Base-by-base conservation (phyloP, 2,329 filamentous ascomycete species). In the Colletotrichum melonis region DNA sequence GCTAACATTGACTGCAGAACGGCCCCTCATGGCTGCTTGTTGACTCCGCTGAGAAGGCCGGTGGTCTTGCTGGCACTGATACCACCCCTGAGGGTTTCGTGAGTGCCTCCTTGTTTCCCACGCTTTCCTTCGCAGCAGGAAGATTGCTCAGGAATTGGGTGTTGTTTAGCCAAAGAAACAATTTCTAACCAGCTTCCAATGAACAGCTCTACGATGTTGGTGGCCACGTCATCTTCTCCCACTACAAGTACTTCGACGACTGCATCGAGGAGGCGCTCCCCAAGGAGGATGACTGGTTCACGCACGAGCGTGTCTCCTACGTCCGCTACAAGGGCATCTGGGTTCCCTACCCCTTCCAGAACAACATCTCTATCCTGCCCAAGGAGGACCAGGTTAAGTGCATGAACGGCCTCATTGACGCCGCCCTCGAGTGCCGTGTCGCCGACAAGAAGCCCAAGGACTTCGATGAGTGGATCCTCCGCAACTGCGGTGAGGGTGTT, bases 211-310 rank as follows among this genome's bases (percentile, higher is more conserved):
- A 98, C 90, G 97, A 99, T 86, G 97, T 99, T 79, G 95, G 95
- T 83, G 95, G 95, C 79, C 95, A 98, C 86, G 95, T 98, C 86
- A 98, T 98, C 87, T 98, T 98, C 91, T 98, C 95, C 79, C 95
- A 98, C 91, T 99, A 99, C 93, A 98, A 98, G 88, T 99, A 99
- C 92, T 99, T 99, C 84, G 97, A 99, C 87, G 97, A 99, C 89
- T 97, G 94, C 88, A 93, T 99, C 82, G 91, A 98, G 84, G 97
- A 99, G 89, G 97, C 97, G 66, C 92, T 99, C 55, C 97, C 97
- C 80, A 95, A 95, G 81, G 91, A 95, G 73, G 93, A 94, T 73
- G 97, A 99, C 88, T 99, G 97, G 97, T 98, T 93, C 87, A 94
- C 92, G 77, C 97, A 99, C 88, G 93, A 99, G 89, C 95, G 97